A percentile compares a stretch with the other conserved stretches of the same genome.
Conservation (phyloP, 768 basidiomycete genomes). For the Lactifluus pinguis region DNA sequence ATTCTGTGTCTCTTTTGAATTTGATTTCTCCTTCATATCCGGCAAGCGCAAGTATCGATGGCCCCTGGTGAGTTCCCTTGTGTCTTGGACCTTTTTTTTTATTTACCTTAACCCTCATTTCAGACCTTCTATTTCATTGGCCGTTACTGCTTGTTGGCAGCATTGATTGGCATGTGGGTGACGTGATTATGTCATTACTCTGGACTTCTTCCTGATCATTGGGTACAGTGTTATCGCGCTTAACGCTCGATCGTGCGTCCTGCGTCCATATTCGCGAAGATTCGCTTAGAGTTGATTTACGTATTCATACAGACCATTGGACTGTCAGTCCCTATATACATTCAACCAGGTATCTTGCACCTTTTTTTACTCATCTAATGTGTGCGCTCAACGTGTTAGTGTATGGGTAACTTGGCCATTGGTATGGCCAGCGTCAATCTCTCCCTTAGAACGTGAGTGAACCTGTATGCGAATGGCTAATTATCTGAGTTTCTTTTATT, state of each 20-base stretch:
- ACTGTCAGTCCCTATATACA: slow-evolving; percentile 39
- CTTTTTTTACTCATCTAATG: not conserved
- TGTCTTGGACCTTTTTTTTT: not conserved
- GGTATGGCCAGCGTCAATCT: slow-evolving; percentile 41
- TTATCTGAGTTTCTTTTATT: not conserved
- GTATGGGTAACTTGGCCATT: slow-evolving; percentile 36
- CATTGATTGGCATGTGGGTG: slow-evolving; percentile 40
- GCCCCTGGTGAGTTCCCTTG: slow-evolving; percentile 30
- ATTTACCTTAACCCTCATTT: not conserved
- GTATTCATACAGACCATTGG: slow-evolving; percentile 27
- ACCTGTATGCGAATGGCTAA: not conserved
- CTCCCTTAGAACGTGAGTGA: slow-evolving; percentile 36
- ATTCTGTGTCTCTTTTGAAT: slow-evolving; percentile 32
- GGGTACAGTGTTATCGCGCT: slow-evolving; percentile 25
- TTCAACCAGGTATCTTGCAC: slow-evolving; percentile 34
- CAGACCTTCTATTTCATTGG: slow-evolving; percentile 39
- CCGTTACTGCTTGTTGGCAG: slow-evolving; percentile 36
- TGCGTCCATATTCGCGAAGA: slow-evolving; percentile 18
- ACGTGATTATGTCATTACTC: not conserved
- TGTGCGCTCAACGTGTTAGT: slow-evolving; percentile 21
- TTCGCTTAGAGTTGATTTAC: not conserved
- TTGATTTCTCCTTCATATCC: slow-evolving; percentile 34
- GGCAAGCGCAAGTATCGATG: slow-evolving; percentile 38
- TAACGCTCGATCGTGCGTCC: slow-evolving; percentile 29
- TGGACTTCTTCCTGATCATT: not conserved